Evolutionary conservation across 257 asterid genomes (phyloP).

Genomic region (Nicotiana tabacum): DNA sequence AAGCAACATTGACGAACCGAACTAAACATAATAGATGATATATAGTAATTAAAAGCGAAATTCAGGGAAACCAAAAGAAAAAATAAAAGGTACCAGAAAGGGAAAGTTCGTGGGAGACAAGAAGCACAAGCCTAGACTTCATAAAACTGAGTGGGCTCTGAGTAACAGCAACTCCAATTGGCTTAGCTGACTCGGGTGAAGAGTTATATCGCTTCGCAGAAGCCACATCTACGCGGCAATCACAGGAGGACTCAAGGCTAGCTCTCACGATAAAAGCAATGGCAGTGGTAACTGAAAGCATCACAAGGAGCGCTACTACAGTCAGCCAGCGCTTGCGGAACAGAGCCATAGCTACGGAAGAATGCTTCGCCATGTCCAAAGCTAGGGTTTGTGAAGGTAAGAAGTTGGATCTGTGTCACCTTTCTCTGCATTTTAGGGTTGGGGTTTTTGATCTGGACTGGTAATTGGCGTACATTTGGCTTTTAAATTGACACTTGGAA

Average conservation of each 20-base stretch:
- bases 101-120: constrained; percentile 78
- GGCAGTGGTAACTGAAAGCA: constrained; percentile 21
- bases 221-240: constrained; percentile 16
- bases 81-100: constrained; percentile 48
- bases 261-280: constrained; percentile 25
- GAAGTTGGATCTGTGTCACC: constrained; percentile 15
- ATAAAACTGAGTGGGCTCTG: constrained; percentile 40
- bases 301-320: constrained; percentile 17
- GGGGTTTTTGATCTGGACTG: constrained; percentile 8
- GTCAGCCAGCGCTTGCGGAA: constrained; percentile 29
- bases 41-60: background rate
- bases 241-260: constrained; percentile 21
- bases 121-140: constrained; percentile 56
- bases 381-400: constrained; percentile 15
- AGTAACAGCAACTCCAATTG: constrained; percentile 5
- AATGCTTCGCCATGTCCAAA: constrained; percentile 28
- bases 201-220: constrained; percentile 20
- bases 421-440: constrained; percentile 19
- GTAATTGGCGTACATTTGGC: constrained; percentile 28
- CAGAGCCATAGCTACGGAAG: constrained; percentile 15
- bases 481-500: constrained; percentile 17
- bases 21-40: background rate
- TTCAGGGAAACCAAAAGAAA: background rate
- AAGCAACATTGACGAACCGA: background rate
- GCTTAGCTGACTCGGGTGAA: constrained; percentile 3